These are phyloP conservation scores for Coemansia sp. DNA, from an alignment of 192 early-diverging fungal species.

Conservation along the genomic window DNA sequence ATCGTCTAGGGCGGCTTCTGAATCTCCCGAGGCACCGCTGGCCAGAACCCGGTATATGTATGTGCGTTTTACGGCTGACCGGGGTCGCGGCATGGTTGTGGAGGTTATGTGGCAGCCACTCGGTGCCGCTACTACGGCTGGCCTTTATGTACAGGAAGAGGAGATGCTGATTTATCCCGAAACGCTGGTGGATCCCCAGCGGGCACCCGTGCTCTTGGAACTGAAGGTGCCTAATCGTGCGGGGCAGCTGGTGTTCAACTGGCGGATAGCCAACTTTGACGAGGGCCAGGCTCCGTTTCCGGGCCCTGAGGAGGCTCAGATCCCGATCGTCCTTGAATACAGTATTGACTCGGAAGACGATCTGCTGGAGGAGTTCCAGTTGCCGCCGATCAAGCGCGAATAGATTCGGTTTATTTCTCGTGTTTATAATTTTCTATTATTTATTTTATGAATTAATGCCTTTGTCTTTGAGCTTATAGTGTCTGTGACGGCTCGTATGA, in stretches of 20 bases:
- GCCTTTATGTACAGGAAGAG: conserved; percentile 19
- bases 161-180: conserved; percentile 47
- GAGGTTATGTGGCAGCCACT: conserved; percentile 41
- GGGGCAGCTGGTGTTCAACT: conserved; percentile 39
- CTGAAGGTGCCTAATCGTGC: conserved; percentile 43
- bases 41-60: conserved; percentile 21
- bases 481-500: neutral
- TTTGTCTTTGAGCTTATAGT: neutral
- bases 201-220: conserved; percentile 47
- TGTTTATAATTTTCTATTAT: neutral
- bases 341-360: conserved; percentile 46
- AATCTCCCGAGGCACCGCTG: neutral
- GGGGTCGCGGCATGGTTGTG: conserved; percentile 46
- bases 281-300: conserved; percentile 55
- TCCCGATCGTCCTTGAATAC: conserved; percentile 49
- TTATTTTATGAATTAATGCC: neutral
- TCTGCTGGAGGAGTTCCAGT: conserved; percentile 26
- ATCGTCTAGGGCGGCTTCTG: conserved; percentile 8
- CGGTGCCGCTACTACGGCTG: conserved; percentile 5
- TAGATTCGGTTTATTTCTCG: neutral
- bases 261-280: conserved; percentile 53
- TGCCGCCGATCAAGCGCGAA: conserved; percentile 34
- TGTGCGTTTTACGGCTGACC: conserved; percentile 42
- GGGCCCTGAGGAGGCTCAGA: conserved; percentile 34
- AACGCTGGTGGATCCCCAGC: conserved; percentile 43